phyloP scores from a whole-genome alignment of 106 monocot genomes.

The Acorus calamus region DNA sequence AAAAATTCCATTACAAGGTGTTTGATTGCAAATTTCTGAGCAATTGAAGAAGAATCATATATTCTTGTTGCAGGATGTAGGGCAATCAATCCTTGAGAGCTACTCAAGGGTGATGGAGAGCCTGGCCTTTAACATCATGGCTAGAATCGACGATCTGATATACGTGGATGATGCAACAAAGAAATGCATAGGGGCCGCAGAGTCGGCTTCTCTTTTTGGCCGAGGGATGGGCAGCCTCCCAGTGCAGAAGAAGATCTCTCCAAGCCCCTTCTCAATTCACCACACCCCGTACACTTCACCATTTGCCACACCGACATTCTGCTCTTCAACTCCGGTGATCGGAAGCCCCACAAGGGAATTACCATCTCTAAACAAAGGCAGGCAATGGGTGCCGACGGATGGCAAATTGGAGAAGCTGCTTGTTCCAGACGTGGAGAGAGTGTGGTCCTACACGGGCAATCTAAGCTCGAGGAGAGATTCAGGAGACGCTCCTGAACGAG shows the following conservation, averaged over 20 bases:
- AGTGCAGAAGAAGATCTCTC: constrained; percentile 84
- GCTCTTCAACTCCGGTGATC: constrained; percentile 51
- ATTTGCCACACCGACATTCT: constrained; percentile 59
- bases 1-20: no score
- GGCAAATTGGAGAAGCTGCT: constrained; percentile 26
- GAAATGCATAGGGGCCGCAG: constrained; percentile 25
- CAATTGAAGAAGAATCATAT: not conserved
- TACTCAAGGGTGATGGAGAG: constrained; percentile 96
- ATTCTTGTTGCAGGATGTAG: constrained; percentile 62
- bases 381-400: constrained; percentile 4
- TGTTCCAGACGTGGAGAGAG: constrained; percentile 28
- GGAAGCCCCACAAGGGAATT: constrained; percentile 51
- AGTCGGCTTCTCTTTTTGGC: constrained; percentile 37
- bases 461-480: constrained; percentile 48
- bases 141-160: constrained; percentile 87
- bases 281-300: constrained; percentile 73
- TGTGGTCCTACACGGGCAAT: constrained; percentile 52
- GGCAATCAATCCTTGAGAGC: constrained; percentile 88
- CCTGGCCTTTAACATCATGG: constrained; percentile 92
- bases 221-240: constrained; percentile 62
- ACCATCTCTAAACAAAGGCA: constrained; percentile 14
- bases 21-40: no score
- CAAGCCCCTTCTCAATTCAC: constrained; percentile 81
- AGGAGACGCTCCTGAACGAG: constrained; percentile 57
- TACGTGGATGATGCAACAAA: constrained; percentile 85